phyloP scores from a whole-genome alignment of 73 alveolate genomes.

The Halteria grandinella region DNA sequence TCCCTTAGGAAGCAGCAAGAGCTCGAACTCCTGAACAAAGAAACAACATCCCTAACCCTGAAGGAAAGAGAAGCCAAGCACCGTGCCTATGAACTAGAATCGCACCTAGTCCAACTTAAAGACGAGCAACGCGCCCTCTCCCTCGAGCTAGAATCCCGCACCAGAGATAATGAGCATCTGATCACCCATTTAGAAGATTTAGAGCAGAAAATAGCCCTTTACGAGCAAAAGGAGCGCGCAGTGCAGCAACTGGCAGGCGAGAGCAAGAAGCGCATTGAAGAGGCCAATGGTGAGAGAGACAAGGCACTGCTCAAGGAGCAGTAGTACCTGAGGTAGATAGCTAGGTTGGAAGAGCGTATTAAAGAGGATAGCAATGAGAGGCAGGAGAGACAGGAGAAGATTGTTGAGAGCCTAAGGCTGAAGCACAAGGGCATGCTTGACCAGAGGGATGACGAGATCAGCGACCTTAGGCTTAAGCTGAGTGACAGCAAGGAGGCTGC shows the following conservation, averaged over 20 bases:
- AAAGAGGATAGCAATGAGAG: conserved; percentile 53
- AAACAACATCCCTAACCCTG: not conserved
- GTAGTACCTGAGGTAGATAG: conserved; percentile 59
- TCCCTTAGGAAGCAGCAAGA: conserved; percentile 41
- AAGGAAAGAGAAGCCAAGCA: conserved; percentile 40
- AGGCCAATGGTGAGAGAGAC: conserved; percentile 70
- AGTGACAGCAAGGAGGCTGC: conserved; percentile 17
- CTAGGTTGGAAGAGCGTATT: conserved; percentile 62
- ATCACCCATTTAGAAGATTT: conserved; percentile 63
- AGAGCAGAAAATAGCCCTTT: conserved; percentile 59
- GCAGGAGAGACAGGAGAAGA: conserved; percentile 54
- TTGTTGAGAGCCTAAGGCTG: conserved; percentile 59
- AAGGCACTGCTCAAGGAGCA: conserved; percentile 67
- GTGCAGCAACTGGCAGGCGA: conserved; percentile 47
- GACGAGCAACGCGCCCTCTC: conserved; percentile 30
- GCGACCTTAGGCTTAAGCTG: conserved; percentile 50
- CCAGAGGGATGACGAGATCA: conserved; percentile 70
- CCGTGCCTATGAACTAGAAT: conserved; percentile 20
- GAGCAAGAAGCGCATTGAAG: conserved; percentile 69
- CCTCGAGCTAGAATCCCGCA: conserved; percentile 52
- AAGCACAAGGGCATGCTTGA: conserved; percentile 57
- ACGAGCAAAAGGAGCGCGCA: conserved; percentile 65
- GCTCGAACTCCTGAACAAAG: conserved; percentile 53
- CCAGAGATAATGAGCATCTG: conserved; percentile 59
- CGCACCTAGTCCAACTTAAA: conserved; percentile 58